phyloP scores from a whole-genome alignment of 805 yeast species.

The Myxozyma monticola region DNA sequence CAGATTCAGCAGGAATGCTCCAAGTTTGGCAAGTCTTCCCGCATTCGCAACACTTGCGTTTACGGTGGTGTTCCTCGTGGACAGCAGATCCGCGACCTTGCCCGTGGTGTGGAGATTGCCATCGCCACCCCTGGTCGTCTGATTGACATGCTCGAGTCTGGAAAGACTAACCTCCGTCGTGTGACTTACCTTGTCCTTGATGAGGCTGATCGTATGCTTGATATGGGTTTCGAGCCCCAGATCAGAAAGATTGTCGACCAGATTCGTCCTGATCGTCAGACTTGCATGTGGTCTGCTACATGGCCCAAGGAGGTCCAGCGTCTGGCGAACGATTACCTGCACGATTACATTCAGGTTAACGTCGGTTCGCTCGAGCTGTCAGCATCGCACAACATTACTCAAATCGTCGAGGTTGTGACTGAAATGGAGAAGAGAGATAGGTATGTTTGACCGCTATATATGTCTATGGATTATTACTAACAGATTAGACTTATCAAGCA shows the following conservation, averaged over 20 bases:
- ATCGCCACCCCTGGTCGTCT: slow-evolving; percentile 99
- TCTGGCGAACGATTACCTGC: slow-evolving; percentile 85
- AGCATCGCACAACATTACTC: slow-evolving; percentile 95
- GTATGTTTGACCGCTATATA: neutral
- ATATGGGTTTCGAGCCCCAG: slow-evolving; percentile 99
- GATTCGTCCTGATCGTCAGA: slow-evolving; percentile 99
- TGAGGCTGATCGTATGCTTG: slow-evolving; percentile 99
- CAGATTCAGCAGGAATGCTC: slow-evolving; percentile 96
- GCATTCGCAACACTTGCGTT: slow-evolving; percentile 80
- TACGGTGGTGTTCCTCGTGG: slow-evolving; percentile 99
- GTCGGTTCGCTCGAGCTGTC: slow-evolving; percentile 89
- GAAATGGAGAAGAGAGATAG: slow-evolving; percentile 95
- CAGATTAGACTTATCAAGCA: slow-evolving; percentile 59
- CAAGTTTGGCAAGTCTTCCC: slow-evolving; percentile 87
- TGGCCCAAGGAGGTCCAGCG: slow-evolving; percentile 99
- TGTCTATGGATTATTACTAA: neutral
- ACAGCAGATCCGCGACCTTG: slow-evolving; percentile 92
- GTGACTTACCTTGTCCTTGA: slow-evolving; percentile 96
- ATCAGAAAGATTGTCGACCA: slow-evolving; percentile 92
- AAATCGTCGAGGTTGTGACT: slow-evolving; percentile 80
- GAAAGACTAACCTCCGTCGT: slow-evolving; percentile 92
- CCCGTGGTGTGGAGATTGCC: slow-evolving; percentile 91
- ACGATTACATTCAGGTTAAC: slow-evolving; percentile 93
- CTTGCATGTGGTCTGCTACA: slow-evolving; percentile 99
- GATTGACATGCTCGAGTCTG: slow-evolving; percentile 93